phyloP scores from a whole-genome alignment of 306 rosid species.

The Vigna reflexopilosa region DNA sequence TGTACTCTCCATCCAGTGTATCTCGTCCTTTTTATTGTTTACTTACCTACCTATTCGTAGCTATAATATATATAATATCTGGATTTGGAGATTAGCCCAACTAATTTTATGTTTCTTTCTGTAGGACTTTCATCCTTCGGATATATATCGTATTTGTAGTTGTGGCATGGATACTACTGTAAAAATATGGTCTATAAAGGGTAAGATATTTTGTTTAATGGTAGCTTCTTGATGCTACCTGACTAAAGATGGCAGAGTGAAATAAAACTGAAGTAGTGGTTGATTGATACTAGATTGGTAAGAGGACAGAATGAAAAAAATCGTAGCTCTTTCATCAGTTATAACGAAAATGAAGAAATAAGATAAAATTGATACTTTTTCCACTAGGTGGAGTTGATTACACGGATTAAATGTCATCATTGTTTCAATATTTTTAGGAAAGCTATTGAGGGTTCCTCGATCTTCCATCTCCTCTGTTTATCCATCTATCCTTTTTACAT shows the following conservation, averaged over 20 bases:
- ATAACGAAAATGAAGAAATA: not conserved
- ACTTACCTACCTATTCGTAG: slow-evolving; percentile 9
- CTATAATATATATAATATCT: slow-evolving; percentile 16
- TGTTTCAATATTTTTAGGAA: not conserved
- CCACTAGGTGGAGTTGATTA: not conserved
- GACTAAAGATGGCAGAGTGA: not conserved
- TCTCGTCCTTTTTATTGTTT: slow-evolving; percentile 9
- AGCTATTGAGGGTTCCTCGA: not conserved
- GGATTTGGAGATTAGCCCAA: slow-evolving; percentile 9
- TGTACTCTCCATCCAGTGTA: slow-evolving; percentile 32
- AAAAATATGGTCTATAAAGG: slow-evolving; percentile 98
- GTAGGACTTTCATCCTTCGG: slow-evolving; percentile 95
- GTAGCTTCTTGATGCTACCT: not conserved
- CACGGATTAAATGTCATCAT: not conserved
- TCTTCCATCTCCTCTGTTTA: not conserved
- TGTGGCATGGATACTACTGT: slow-evolving; percentile 99
- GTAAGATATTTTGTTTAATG: slow-evolving; percentile 46
- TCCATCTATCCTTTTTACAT: not conserved
- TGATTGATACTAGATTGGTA: not conserved
- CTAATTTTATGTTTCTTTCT: slow-evolving; percentile 42
- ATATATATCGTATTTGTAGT: slow-evolving; percentile 80
- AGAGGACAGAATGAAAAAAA: not conserved
- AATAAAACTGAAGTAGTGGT: not conserved
- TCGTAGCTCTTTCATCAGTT: not conserved
- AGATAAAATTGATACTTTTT: not conserved